Base-by-base conservation (phyloP, 176 grass and related monocot genomes). In the Poa annua region DNA sequence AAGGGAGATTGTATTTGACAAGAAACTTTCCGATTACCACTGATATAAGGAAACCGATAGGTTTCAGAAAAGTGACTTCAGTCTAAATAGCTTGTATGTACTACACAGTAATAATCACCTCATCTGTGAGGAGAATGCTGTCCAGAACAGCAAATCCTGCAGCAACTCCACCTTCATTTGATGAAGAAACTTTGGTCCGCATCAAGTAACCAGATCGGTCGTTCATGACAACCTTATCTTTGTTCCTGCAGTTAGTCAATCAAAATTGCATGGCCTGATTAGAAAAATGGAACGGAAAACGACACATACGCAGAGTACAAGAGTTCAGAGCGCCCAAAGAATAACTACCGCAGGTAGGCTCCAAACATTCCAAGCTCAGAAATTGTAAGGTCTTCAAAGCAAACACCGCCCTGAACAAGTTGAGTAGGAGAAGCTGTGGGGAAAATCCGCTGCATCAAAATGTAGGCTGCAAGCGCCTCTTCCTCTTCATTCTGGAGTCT, bases 381-480 rank as follows among this genome's bases (percentile, higher is more conserved):
- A 67, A 98, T 93, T 20, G 90, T 90, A 75, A 94, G 83, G 51
- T 93, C 96, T 54, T 76, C 88, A 82, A 91, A 88, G 51, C 85
- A 95, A 66, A 90, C 68, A 47, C 95, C 96, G 6, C 88, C 92
- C 33, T 91, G 89, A 32, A 98, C 86, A 45, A 98, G 83, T 69
- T 88, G 90, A 82, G 88, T 75, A 88, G 84, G 82, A 72, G 87
- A 88, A 52, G 91, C 82, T 88, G 64, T 88, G 24, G 92, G 96
- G 39, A 93, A 98, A 80, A 98, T 98, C 45, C 96, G 88, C 78
- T 98, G 96, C 96, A 98, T 98, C 78, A 98, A 65, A 86, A 98
- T 98, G 74, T 91, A 98, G 10, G 92, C 92, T 24, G 88, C 92
- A 93, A 98, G 86, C 71, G 85, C 87, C 77, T 95, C 85, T 5